Evolutionary conservation across 805 yeast species (phyloP).

Genomic region (Cyberlindnera mrakii): DNA sequence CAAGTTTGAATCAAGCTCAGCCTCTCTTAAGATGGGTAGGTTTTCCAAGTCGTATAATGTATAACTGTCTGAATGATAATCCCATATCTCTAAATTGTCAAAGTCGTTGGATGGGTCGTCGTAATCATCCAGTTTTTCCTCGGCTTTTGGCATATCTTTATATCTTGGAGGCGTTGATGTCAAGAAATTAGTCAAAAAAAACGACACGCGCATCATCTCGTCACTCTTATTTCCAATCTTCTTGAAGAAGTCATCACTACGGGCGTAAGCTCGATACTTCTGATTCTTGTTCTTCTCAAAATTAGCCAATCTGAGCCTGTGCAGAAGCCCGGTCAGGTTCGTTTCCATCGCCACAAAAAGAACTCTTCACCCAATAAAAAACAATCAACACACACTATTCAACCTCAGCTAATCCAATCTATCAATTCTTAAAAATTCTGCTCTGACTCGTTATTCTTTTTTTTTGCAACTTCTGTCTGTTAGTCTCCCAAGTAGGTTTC

Average conservation of each 20-base stretch:
- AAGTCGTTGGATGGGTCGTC: not conserved
- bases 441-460: too few relatives aligned
- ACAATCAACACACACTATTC: too few relatives aligned
- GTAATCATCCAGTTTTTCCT: not conserved
- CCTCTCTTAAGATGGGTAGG: slow-evolving; percentile 10
- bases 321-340: not conserved
- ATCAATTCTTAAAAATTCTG: too few relatives aligned
- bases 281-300: slow-evolving; percentile 5
- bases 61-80: slow-evolving; percentile 4
- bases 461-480: too few relatives aligned
- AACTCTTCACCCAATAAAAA: too few relatives aligned
- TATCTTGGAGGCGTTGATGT: slow-evolving; percentile 11
- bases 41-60: slow-evolving; percentile 7
- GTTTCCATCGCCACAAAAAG: slow-evolving; percentile 6
- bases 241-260: slow-evolving; percentile 6
- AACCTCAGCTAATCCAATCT: too few relatives aligned
- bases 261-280: slow-evolving; percentile 11
- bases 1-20: slow-evolving; percentile 13
- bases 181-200: slow-evolving; percentile 10
- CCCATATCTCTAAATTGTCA: not conserved
- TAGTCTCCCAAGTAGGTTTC: too few relatives aligned
- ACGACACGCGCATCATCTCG: slow-evolving; percentile 12
- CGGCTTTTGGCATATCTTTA: not conserved
- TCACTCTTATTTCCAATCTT: slow-evolving; percentile 12
- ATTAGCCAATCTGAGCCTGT: slow-evolving; percentile 6